Base-by-base conservation (phyloP, 257 asterid species). In the Agastache rugosa region DNA sequence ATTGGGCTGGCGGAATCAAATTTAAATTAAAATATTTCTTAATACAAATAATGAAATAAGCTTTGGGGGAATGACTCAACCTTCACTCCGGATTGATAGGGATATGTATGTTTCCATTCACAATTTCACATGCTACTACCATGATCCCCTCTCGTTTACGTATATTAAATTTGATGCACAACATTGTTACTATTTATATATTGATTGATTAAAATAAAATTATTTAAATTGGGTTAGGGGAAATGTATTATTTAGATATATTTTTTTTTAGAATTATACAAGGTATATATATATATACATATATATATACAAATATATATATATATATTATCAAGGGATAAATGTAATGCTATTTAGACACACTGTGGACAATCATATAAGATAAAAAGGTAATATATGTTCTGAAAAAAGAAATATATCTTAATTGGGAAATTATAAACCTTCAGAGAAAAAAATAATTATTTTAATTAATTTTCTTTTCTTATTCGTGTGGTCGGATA, bases 81-180 rank as follows among this genome's bases (percentile, higher is more conserved):
- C 59, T 41, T 50, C 75, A 35, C 35, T 35, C 80, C 80, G 75
- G 75, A 76, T 69, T 76, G 59, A 47, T 15, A 76, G 80, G 80
- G 76, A 76, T 76, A 35, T 69, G 80, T 60, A 61, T 25, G 53
- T 66, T 51, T 39, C 29, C 59, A 20, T 60, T 60, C 80, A n/a
- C n/a, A n/a, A n/a, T n/a, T n/a, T n/a, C n/a, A 76, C 80, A 69
- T 76, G 80, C 19, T 15, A 10, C 19, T 34, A 37, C 17, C 48
- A 19, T 20, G 25, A 63, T 50, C 22, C 42, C 45, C 48, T 74
- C 65, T 29, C 17, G 6, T 47, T 74, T n/a, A n/a, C n/a, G 9
- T 17, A 48, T 29, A 10, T 16, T 23, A 25, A 7, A 25, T 22
- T 1, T 7, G 15, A 15, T 23, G 11, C 12, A 35, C 8, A 35